phyloP scores from a whole-genome alignment of 805 yeast species.

The Ogataea pini region DNA sequence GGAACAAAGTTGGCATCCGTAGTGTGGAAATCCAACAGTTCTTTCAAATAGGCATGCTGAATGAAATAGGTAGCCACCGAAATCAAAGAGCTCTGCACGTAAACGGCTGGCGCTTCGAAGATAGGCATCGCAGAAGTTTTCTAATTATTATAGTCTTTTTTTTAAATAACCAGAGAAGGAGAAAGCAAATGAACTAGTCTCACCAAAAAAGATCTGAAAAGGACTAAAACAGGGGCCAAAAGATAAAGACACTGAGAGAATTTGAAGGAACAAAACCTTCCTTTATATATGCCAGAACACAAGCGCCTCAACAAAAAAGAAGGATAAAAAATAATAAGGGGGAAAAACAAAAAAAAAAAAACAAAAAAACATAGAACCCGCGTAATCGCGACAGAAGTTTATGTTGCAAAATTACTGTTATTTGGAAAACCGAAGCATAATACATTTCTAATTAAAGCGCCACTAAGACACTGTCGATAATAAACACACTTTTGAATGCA shows the following conservation, averaged over 20 bases:
- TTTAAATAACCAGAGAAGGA: conserved; percentile 6
- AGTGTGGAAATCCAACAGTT: conserved; percentile 40
- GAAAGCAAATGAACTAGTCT: conserved; percentile 11
- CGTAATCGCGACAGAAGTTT: conserved; percentile 1
- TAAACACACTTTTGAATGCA: not conserved
- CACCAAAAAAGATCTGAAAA: conserved; percentile 3
- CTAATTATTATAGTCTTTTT: conserved; percentile 5
- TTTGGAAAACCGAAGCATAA: not conserved
- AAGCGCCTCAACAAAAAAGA: conserved; percentile 6
- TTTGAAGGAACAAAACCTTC: not conserved
- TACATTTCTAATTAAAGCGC: conserved; percentile 7
- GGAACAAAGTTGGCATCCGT: conserved; percentile 45
- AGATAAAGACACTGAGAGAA: not conserved
- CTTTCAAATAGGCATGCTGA: conserved; percentile 43
- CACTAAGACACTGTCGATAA: not conserved
- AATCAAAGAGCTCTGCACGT: conserved; percentile 40
- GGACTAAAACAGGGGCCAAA: not conserved
- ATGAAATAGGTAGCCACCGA: conserved; percentile 44
- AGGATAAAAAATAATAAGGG: not conserved
- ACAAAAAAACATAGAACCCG: not conserved
- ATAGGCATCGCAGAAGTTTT: conserved; percentile 37
- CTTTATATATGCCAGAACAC: not conserved
- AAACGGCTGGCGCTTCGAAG: conserved; percentile 50
- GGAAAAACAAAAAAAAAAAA: not conserved
- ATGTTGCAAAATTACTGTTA: not conserved